Evolutionary conservation across 306 rosid species (phyloP), one percentile per base, ranked within the genome.

Genomic region (Gastrolobium villosum): DNA sequence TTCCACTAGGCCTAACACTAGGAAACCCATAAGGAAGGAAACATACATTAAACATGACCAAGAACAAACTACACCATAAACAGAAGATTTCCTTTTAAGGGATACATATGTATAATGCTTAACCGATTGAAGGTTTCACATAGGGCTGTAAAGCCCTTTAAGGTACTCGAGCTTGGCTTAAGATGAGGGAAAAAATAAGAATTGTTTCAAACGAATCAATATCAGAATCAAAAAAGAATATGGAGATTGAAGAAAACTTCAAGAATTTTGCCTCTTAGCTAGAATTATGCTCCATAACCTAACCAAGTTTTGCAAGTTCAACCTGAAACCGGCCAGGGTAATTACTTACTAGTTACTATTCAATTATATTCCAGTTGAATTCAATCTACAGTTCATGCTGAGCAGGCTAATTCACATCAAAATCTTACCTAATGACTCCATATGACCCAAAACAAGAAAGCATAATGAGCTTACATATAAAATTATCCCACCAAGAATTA

Each of bases 21-120:
- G 72, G 40, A 81, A 62, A 65, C 48, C 74, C 79, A 41, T 20
- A 54, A 6, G 7, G 50, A 45, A 37, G 20, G 74, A 72, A 54
- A 70, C 45, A 3, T 44, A 53, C 5, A 39, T 13, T 48, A 54
- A 5, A 28, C 52, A 36, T 37, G 78, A 60, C 20, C 14, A 11
- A 39, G 6, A 65, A n/a, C 44, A 56, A 55, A 31, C 0, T 14
- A 55, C 14, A 45, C 59, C 74, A 76, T 54, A 37, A 20, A 34
- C 20, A 79, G 56, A 80, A 28, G 7, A 74, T 44, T 53, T 43
- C 37, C 30, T 64, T 54, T 26, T 13, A 8, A 14, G 73, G 72
- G 32, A 20, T 20, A 20, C 1, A 20, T 20, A 20, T 20, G 26
- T 40, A 40, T 10, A 79, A 52, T 63, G 31, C 67, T 72, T 39